Base-by-base conservation (phyloP, 352 stramenopile species). In the Pythium brassicae region DNA sequence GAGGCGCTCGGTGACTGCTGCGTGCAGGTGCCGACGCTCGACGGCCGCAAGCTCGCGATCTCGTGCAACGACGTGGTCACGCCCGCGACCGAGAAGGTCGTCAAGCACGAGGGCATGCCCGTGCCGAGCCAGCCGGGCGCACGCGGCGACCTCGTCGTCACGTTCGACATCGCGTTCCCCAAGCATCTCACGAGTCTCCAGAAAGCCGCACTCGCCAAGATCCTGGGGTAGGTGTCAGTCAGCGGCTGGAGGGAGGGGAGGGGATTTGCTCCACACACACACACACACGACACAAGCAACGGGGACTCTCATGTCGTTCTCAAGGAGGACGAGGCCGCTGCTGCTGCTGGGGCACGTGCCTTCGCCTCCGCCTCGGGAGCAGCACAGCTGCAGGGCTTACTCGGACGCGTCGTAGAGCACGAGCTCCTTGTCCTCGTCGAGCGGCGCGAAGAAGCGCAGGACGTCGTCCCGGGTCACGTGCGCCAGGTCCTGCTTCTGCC, bases 21-120 rank as follows among this genome's bases (percentile, higher is more conserved):
- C 52, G 77, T 98, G 3, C 75, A 95, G 43, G 86, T 99, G n/a
- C 89, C 77, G n/a, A 97, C 98, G 59, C 69, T 99, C 19, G 96
- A 99, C 62, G 92, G 91, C 27, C 89, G 95, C 25, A 85, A 96
- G 62, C 94, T 99, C 53, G 83, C 78, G 25, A 89, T 99, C 35
- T 87, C 91, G 26, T 95, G 94, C 55, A 88, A 98, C 63, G 92
- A 95, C 61, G 87, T 99, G 29, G 94, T 96, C 15, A 83, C 89
- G 59, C 89, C 89, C 9, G 82, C 82, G 55, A 80, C 96, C 46
- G 89, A 98, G 22, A 91, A 97, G 64, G 54, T 95, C 49, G 78
- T 99, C 44, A 84, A 85, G 56, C 86, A 94, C 35, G 97, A 99
- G 70, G 96, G 96, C 55, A 99, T 99, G 96, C 94, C 96, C 12